Conservation (phyloP, 2,329 filamentous ascomycete species). For the Talaromyces sp. region DNA sequence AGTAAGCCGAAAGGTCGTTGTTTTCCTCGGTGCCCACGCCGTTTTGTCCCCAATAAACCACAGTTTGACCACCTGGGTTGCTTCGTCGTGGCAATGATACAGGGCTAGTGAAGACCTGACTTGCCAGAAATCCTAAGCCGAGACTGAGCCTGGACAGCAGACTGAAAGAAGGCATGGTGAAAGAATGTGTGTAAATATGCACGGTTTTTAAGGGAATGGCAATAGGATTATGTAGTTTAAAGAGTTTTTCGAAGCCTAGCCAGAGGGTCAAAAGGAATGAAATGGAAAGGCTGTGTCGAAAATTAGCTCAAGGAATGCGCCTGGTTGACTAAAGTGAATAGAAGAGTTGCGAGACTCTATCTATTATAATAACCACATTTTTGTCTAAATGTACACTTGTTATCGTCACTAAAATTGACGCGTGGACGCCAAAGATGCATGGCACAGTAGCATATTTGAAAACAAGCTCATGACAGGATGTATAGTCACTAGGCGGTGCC, state of each 20-base stretch:
- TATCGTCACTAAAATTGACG: not conserved
- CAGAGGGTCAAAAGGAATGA: not conserved
- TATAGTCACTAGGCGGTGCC: not conserved
- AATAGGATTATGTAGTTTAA: not conserved
- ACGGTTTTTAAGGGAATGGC: not conserved
- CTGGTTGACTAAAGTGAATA: not conserved
- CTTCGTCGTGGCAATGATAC: not conserved
- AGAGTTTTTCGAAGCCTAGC: not conserved
- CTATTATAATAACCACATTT: not conserved
- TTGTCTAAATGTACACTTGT: not conserved
- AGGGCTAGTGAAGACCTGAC: not conserved
- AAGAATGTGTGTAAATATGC: not conserved
- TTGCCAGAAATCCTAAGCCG: not conserved
- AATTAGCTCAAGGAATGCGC: not conserved
- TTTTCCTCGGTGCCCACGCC: not conserved
- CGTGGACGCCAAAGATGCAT: not conserved
- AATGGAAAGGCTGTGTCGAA: not conserved
- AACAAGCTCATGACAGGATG: not conserved
- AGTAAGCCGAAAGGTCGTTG: constrained; percentile 1
- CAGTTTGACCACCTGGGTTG: not conserved
- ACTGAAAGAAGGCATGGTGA: not conserved
- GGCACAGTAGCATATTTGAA: not conserved
- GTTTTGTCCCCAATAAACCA: constrained; percentile 4
- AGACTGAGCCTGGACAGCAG: not conserved
- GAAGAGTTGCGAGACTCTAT: not conserved